Evolutionary conservation across 345 rosid genomes (phyloP).

Genomic region (Dipteronia dyeriana): DNA sequence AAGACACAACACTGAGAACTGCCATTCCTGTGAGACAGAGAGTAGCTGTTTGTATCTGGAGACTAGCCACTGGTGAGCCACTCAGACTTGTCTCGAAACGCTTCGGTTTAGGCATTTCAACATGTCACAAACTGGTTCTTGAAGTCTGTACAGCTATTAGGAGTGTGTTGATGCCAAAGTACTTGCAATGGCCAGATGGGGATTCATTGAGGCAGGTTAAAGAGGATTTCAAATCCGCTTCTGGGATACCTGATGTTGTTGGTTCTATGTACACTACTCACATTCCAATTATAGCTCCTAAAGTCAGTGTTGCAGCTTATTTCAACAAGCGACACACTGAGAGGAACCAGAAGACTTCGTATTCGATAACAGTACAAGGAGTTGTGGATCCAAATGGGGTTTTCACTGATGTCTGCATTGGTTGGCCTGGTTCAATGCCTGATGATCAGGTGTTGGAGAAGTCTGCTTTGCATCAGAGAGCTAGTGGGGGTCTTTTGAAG

Average conservation of each 20-base stretch:
- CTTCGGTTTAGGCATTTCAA: conserved; percentile 80
- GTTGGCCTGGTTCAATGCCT: conserved; percentile 89
- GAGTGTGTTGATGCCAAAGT: conserved; percentile 76
- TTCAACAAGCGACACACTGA: conserved; percentile 77
- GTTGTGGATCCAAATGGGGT: conserved; percentile 70
- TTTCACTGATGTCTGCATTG: conserved; percentile 80
- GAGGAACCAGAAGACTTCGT: conserved; percentile 77
- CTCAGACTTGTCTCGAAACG: conserved; percentile 68
- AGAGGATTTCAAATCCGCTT: conserved; percentile 44
- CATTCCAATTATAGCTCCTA: conserved; percentile 82
- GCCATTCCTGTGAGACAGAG: conserved; percentile 94
- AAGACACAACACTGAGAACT: conserved; percentile 78
- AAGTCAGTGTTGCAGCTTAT: conserved; percentile 70
- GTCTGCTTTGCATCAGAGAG: conserved; percentile 70
- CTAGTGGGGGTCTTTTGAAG: conserved; percentile 59
- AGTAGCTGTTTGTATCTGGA: conserved; percentile 93
- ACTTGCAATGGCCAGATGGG: conserved; percentile 77
- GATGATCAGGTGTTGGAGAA: conserved; percentile 81
- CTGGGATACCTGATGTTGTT: conserved; percentile 70
- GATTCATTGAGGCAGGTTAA: conserved; percentile 44
- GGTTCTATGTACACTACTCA: conserved; percentile 86
- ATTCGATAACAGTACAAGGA: conserved; percentile 74
- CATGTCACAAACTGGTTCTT: conserved; percentile 75
- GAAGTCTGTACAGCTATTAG: conserved; percentile 80
- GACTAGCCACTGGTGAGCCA: conserved; percentile 83